phyloP scores from a whole-genome alignment of 2,329 filamentous ascomycete species.

The Ceratocystis variospora region DNA sequence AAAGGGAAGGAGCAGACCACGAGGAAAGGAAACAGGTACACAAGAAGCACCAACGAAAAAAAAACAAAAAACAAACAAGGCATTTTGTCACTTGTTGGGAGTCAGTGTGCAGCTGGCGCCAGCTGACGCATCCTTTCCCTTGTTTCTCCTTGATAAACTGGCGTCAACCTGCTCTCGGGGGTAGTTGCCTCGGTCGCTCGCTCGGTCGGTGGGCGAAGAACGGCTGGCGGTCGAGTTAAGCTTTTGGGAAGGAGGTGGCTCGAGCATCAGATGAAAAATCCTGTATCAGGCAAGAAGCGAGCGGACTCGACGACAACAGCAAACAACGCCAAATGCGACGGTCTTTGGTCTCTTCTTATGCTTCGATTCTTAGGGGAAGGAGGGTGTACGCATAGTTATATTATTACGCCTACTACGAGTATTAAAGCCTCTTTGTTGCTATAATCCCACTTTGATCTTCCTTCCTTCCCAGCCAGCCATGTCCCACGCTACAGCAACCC shows the following conservation, averaged over 20 bases:
- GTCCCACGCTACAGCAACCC: not conserved
- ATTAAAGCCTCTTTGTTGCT: not conserved
- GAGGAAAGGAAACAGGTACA: no score
- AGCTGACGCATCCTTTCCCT: not conserved
- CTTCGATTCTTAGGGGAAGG: not conserved
- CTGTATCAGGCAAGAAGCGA: not conserved
- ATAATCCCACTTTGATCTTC: not conserved
- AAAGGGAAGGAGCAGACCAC: no score
- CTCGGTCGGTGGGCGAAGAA: not conserved
- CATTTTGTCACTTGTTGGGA: not conserved
- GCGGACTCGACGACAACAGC: not conserved
- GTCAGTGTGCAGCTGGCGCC: not conserved
- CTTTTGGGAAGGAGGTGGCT: conserved; percentile 5
- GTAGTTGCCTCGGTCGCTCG: not conserved
- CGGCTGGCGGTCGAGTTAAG: not conserved
- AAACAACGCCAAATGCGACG: not conserved
- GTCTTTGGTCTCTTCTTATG: not conserved
- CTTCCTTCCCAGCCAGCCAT: not conserved
- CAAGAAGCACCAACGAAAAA: not conserved
- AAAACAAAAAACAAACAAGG: not conserved
- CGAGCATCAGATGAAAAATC: conserved; percentile 7
- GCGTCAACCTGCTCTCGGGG: not conserved
- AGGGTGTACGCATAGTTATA: no score
- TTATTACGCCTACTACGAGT: not conserved
- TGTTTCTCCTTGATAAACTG: no score